Base-by-base conservation (phyloP, 2,329 filamentous ascomycete species). In the Colletotrichum limetticola region DNA sequence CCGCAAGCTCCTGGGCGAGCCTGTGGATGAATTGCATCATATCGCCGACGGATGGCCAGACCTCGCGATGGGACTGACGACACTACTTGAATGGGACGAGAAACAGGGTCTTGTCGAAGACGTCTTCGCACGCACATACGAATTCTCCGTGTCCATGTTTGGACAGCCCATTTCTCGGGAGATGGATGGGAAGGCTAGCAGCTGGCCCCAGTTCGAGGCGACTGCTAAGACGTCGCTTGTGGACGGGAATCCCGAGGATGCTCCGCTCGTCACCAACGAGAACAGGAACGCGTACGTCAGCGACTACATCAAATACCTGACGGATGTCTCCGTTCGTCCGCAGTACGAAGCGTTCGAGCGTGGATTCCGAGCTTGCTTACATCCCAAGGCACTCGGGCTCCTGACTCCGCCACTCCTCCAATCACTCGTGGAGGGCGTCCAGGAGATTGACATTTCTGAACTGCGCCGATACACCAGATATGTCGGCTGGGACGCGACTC, bases 21-120 rank as follows among this genome's bases (percentile, higher is more conserved):
- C 91, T 9, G 90, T 93, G 19, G 90, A 90, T 42, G 89, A 92
- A 69, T 85, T 97, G 2, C 90, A 94, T 59, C 92, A 95, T 79
- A 95, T 98, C 74, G 86, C 88, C 3, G 95, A 98, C 77, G 95
- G 94, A 4, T 98, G 96, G 96, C 94, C 95, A 1, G 91, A 93
- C 19, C 87, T 98, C 4, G 91, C 91, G 1, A 94, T 88, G 76
- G 93, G 95, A 0, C 86, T 99, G 19, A 91, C 91, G 5, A 86
- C 88, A 4, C 85, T 98, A 1, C 84, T 96, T 2, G 88, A 93
- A 57, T 98, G 94, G 94, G 88, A 92, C 59, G 93, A 92, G 77
- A 87, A 86, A 55, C 86, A 97, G 64, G 94, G 94, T 0, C 86
- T 92, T 26, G 93, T 98, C 1, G 93, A 92, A 74, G 95, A 98